Conservation (phyloP, 345 rosid genomes). For the Rhodamnia argentea region DNA sequence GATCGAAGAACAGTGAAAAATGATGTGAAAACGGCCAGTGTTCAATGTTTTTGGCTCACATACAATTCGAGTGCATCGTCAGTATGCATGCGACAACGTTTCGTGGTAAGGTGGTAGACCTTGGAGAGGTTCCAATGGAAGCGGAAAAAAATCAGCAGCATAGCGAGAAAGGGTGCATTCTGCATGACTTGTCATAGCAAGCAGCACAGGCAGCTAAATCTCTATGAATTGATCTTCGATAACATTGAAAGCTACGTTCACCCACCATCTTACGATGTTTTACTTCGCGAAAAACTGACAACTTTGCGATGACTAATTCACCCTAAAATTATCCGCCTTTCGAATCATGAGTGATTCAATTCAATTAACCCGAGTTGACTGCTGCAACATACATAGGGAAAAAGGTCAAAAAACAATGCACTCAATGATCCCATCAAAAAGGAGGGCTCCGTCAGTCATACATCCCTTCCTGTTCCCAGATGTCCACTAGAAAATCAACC, state of each 20-base stretch:
- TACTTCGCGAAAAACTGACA: background rate
- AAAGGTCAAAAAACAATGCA: background rate
- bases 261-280: background rate
- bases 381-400: background rate
- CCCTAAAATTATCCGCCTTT: background rate
- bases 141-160: background rate
- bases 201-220: background rate
- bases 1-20: background rate
- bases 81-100: too few relatives aligned
- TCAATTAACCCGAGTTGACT: background rate
- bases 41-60: background rate
- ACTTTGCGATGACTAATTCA: background rate
- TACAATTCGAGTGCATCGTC: too few relatives aligned
- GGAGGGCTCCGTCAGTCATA: constrained; percentile 40
- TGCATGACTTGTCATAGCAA: background rate
- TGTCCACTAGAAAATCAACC: constrained; percentile 87
- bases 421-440: background rate
- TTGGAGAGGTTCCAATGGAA: background rate
- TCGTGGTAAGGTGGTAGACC: background rate
- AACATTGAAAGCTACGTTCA: background rate
- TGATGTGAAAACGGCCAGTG: background rate
- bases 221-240: background rate
- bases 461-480: constrained; percentile 90
- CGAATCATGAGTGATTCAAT: background rate
- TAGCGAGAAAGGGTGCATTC: background rate